Evolutionary conservation across 352 stramenopile genomes (phyloP), one percentile per base, ranked within the genome.

Genomic region (Phytophthora melonis): DNA sequence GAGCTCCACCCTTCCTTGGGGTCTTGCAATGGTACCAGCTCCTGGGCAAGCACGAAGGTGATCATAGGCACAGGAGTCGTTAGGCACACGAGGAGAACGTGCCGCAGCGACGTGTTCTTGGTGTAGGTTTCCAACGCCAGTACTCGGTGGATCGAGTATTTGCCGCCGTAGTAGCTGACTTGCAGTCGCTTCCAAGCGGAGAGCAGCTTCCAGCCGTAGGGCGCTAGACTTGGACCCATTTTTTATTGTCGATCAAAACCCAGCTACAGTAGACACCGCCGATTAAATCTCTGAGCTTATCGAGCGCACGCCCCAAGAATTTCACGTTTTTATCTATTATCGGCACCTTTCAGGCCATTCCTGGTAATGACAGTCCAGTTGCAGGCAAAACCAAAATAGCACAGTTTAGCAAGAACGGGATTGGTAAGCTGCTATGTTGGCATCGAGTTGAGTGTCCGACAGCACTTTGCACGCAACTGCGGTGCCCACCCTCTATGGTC

Each of bases 21-120:
- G 25, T 74, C 39, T 59, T 74, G 59, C 2, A 74, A 36, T 9
- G 67, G 59, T 0, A 70, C 25, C 9, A 60, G 43, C 45, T 68
- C 67, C 21, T 70, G 55, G 9, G 13, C 25, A 39, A 63, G 18
- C 5, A 69, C 47, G 10, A 68, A 27, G 5, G 23, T n/a, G 21
- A 64, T 19, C 55, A 68, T 63, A 1, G 66, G 66, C 11, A 74
- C 14, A n/a, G 43, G 56, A 13, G 47, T 70, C 3, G 18, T 18
- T 21, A 74, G 10, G 14, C 67, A 70, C 10, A 74, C 53, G n/a
- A 66, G 30, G 14, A 70, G 3, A 23, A 58, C 63, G 11, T 25
- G 63, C 3, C 11, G 25, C 18, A 57, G 14, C 5, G 63, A 50
- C 5, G 52, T 56, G 14, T 36, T 69, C 5, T 53, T 54, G 23